These are phyloP conservation scores for Isatis tinctoria DNA, from an alignment of 345 rosid species.

Conservation along the genomic window DNA sequence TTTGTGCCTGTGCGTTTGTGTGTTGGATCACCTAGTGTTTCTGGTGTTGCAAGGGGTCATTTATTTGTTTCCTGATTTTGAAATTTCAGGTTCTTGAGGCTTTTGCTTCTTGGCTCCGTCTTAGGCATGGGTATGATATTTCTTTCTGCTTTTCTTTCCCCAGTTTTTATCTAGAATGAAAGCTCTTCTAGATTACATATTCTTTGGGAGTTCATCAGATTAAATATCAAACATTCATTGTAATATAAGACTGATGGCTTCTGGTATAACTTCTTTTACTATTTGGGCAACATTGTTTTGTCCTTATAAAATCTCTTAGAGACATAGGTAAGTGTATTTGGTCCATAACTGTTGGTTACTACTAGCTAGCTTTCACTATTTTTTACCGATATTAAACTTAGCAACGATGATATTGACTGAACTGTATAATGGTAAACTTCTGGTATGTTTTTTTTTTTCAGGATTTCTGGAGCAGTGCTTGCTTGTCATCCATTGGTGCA, in stretches of 20 bases:
- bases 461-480: constrained; percentile 80
- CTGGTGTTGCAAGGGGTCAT: constrained; percentile 7
- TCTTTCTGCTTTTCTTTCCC: constrained; percentile 6
- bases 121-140: constrained; percentile 71
- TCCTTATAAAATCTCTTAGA: constrained; percentile 1
- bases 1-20: background rate
- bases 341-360: background rate
- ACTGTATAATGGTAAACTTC: constrained; percentile 8
- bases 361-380: background rate
- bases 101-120: constrained; percentile 96
- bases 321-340: constrained; percentile 2
- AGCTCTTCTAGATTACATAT: constrained; percentile 5
- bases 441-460: constrained; percentile 48
- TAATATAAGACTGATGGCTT: background rate
- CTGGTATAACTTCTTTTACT: background rate
- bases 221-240: background rate
- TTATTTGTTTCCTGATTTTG: constrained; percentile 14
- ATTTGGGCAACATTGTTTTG: background rate
- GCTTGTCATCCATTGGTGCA: constrained; percentile 85
- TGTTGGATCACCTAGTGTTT: constrained; percentile 16
- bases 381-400: constrained; percentile 5
- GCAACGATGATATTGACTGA: background rate
- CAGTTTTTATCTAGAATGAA: background rate
- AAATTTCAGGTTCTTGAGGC: constrained; percentile 92
- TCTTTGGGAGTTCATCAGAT: background rate